Conservation (phyloP, 169 alveolate genomes). For the Cryptosporidium muris region DNA sequence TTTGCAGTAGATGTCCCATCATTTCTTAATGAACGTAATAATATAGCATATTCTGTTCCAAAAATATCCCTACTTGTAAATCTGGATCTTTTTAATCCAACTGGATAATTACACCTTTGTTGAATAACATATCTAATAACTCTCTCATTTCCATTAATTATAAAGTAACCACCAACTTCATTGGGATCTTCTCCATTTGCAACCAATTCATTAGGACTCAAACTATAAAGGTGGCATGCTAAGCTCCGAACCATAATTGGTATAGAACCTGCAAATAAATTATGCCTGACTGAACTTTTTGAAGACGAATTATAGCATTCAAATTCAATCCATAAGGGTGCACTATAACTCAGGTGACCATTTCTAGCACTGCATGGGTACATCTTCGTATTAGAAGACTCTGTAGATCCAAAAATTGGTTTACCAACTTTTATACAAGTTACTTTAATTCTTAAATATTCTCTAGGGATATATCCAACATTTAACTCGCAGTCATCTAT, state of each 20-base stretch:
- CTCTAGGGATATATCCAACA: constrained; percentile 49
- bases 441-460: constrained; percentile 46
- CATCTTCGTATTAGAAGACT: constrained; percentile 76
- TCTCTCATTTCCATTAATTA: constrained; percentile 97
- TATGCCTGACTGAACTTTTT: constrained; percentile 80
- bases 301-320: constrained; percentile 80
- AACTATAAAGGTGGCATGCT: constrained; percentile 90
- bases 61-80: constrained; percentile 73
- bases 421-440: constrained; percentile 59
- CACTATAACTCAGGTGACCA: constrained; percentile 89
- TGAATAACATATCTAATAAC: constrained; percentile 95
- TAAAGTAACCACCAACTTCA: constrained; percentile 99
- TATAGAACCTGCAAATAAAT: constrained; percentile 90
- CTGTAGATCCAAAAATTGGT: constrained; percentile 67
- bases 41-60: constrained; percentile 78
- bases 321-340: constrained; percentile 89
- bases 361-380: constrained; percentile 92
- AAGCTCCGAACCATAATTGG: constrained; percentile 97
- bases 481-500: constrained; percentile 64
- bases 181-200: constrained; percentile 95
- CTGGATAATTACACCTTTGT: constrained; percentile 93
- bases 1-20: constrained; percentile 70
- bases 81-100: constrained; percentile 77
- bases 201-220: constrained; percentile 89
- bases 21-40: constrained; percentile 79